These are phyloP conservation scores for Moniliella sp. DNA, from an alignment of 1,284 basidiomycete species.

Conservation along the genomic window DNA sequence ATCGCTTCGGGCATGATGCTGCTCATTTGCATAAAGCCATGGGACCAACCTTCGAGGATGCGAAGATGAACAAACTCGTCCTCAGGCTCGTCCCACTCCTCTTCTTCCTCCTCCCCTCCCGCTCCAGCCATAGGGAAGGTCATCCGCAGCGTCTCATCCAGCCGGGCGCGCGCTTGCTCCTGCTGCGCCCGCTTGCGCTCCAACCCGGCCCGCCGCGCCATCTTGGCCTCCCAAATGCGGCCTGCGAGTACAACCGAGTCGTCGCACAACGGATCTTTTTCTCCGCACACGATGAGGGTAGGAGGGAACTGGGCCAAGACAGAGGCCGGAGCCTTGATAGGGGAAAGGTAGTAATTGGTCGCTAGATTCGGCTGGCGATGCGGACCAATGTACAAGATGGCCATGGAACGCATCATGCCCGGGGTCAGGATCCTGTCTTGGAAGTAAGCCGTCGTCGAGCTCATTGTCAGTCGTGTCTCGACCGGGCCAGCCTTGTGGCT, in stretches of 20 bases:
- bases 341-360: conserved; percentile 81
- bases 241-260: conserved; percentile 63
- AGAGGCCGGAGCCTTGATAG: conserved; percentile 61
- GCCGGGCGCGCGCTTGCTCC: conserved; percentile 23
- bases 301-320: conserved; percentile 80
- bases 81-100: conserved; percentile 48
- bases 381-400: conserved; percentile 83
- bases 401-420: conserved; percentile 71
- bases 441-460: conserved; percentile 54
- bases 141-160: conserved; percentile 38
- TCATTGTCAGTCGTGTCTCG: conserved; percentile 78
- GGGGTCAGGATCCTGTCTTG: conserved; percentile 23
- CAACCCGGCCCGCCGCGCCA: conserved; percentile 45
- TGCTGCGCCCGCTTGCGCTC: conserved; percentile 25
- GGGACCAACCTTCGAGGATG: conserved; percentile 33
- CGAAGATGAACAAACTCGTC: conserved; percentile 84
- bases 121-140: no score
- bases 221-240: conserved; percentile 64
- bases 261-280: conserved; percentile 75
- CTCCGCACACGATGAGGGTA: conserved; percentile 46
- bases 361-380: conserved; percentile 74
- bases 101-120: conserved; percentile 36
- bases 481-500: conserved; percentile 38
- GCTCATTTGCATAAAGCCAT: conserved; percentile 51
- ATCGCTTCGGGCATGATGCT: conserved; percentile 60